Conservation (phyloP, 768 basidiomycete species). For the Kwoniella sp. region DNA sequence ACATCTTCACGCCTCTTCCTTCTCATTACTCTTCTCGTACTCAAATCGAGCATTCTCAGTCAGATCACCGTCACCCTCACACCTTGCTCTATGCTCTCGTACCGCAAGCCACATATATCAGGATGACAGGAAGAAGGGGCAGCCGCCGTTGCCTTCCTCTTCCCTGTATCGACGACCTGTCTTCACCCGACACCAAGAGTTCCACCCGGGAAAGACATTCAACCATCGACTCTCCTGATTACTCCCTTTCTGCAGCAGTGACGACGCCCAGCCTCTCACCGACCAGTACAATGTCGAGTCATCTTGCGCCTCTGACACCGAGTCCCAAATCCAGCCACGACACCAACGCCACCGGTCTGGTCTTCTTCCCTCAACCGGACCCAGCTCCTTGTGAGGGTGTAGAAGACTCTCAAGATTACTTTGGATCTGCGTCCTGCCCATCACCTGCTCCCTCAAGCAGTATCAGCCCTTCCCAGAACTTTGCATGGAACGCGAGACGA, state of each 20-base stretch:
- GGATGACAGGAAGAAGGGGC: background rate
- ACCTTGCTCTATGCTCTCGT: background rate
- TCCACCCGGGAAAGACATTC: too few relatives aligned
- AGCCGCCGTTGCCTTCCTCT: background rate
- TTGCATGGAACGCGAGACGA: background rate
- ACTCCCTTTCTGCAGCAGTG: background rate
- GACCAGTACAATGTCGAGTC: conserved; percentile 1
- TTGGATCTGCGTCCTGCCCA: background rate
- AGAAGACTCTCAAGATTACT: conserved; percentile 6
- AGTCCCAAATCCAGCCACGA: background rate
- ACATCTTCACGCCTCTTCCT: background rate
- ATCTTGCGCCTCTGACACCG: conserved; percentile 4
- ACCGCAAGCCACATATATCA: background rate
- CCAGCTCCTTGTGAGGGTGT: background rate
- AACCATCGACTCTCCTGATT: too few relatives aligned
- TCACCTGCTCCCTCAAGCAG: background rate
- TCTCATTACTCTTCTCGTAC: background rate
- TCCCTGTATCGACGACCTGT: background rate
- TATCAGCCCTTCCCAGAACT: background rate
- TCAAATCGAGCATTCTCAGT: background rate
- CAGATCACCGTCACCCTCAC: background rate
- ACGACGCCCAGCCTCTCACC: background rate
- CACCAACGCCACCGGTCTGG: background rate
- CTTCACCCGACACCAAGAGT: background rate
- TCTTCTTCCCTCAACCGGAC: conserved; percentile 9